Base-by-base conservation (phyloP, 352 stramenopile genomes). In the Globisporangium emineosum region DNA sequence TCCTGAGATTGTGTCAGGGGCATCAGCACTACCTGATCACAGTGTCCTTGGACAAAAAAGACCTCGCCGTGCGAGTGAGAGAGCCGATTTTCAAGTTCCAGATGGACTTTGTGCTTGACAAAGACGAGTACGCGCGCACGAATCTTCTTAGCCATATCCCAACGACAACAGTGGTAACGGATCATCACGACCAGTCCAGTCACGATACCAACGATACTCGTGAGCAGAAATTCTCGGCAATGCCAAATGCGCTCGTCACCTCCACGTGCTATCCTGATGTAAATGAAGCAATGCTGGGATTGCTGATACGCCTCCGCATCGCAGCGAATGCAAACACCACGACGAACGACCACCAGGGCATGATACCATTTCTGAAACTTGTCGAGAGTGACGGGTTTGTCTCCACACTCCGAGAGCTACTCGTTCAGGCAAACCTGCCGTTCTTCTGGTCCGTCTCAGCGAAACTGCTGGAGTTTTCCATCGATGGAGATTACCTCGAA, bases 401-500 rank as follows among this genome's bases (percentile, higher is more conserved):
- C 1, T 30, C 73, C 0, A 78, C 74, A 2, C 63, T 93, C 5
- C 70, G 83, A 27, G 72, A 60, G 17, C 66, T 83, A 33, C 62
- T 93, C 2, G 66, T 62, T 0, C 65, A 75, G 9, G 65, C 81
- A 0, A 65, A 72, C 4, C 27, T 87, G 15, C 84, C 82, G 27
- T 90, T 91, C 63, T 93, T 91, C 40, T 91, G 79, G 76, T 80
- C 67, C 0, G 69, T 93, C 2, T 83, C 81, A 8, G 58, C 68
- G 19, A 75, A 71, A 6, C 70, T 60, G 5, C 75, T 93, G 15
- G 77, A 81, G 19, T 79, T 93, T 10, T 78, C 81, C 2, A 85
- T 93, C 43, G 81, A 90, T 33, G 70, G 70, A 0, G 80, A 82
- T 32, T 87, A 76, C 25, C 59, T 93, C 4, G 55, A 71, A 1